These are phyloP conservation scores for Retiboletus flavoniger DNA, from an alignment of 1,284 basidiomycete genomes.

Conservation along the genomic window DNA sequence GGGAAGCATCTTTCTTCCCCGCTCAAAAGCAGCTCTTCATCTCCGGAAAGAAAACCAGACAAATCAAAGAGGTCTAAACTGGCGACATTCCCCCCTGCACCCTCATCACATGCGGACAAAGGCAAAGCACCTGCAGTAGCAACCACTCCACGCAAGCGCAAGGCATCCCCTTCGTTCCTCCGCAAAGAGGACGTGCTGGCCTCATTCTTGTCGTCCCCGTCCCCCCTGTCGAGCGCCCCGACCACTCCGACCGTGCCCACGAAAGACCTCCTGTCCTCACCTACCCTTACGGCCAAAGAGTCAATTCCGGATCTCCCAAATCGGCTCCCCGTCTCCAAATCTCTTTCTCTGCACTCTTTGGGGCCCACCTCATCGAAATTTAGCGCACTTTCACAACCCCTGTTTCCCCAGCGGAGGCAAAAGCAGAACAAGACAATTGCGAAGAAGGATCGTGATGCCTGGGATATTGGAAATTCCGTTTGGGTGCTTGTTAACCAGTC, in stretches of 20 bases:
- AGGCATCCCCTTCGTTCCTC: conserved; percentile 14
- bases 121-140: conserved; percentile 11
- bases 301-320: not conserved
- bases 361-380: conserved; percentile 9
- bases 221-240: conserved; percentile 31
- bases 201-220: conserved; percentile 22
- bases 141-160: conserved; percentile 29
- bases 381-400: conserved; percentile 20
- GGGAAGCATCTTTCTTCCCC: conserved; percentile 36
- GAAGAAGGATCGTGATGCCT: conserved; percentile 15
- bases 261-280: conserved; percentile 11
- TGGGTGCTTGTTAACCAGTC: conserved; percentile 42
- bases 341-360: conserved; percentile 17
- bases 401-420: conserved; percentile 24
- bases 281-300: conserved; percentile 1
- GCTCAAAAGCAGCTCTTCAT: conserved; percentile 33
- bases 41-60: conserved; percentile 24
- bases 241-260: conserved; percentile 12
- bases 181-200: conserved; percentile 9
- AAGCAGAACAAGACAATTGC: conserved; percentile 10
- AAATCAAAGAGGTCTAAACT: conserved; percentile 13
- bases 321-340: conserved; percentile 8
- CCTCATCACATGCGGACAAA: conserved; percentile 16
- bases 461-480: conserved; percentile 36
- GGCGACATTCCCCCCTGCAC: conserved; percentile 10